Conservation (phyloP, 306 rosid species). For the Vachellia pachyceras region DNA sequence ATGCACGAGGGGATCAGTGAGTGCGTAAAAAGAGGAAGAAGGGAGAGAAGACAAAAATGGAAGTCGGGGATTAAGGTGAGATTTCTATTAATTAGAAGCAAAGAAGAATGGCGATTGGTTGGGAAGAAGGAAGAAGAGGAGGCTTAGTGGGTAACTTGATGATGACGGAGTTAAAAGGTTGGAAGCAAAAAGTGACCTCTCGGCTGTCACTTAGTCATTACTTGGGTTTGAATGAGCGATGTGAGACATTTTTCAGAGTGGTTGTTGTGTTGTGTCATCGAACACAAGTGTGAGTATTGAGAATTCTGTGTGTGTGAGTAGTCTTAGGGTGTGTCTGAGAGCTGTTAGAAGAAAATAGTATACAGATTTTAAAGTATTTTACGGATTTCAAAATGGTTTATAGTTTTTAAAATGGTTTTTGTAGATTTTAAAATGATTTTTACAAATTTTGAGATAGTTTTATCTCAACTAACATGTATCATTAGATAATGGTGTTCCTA, state of each 20-base stretch:
- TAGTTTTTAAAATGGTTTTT: too few relatives aligned
- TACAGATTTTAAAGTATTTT: too few relatives aligned
- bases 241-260: slow-evolving; percentile 47
- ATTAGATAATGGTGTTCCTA: too few relatives aligned
- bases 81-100: slow-evolving; percentile 49
- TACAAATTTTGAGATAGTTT: too few relatives aligned
- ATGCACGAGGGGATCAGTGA: too few relatives aligned
- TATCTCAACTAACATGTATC: too few relatives aligned
- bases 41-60: not conserved
- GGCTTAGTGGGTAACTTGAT: slow-evolving; percentile 26
- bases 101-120: slow-evolving; percentile 13
- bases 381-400: too few relatives aligned
- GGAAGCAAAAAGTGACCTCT: slow-evolving; percentile 21
- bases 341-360: too few relatives aligned
- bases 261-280: slow-evolving; percentile 41
- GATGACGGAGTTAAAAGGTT: slow-evolving; percentile 42
- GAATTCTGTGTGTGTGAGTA: not conserved
- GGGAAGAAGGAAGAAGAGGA: not conserved
- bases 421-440: too few relatives aligned
- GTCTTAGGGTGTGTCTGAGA: too few relatives aligned
- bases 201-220: slow-evolving; percentile 18
- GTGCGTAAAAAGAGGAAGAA: too few relatives aligned
- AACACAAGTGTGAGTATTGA: too few relatives aligned
- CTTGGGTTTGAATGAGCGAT: slow-evolving; percentile 29
- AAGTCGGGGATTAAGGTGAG: slow-evolving; percentile 26